Evolutionary conservation across 305 asterid genomes (phyloP), one percentile per base, ranked within the genome.

Genomic region (Nicotiana rustica): DNA sequence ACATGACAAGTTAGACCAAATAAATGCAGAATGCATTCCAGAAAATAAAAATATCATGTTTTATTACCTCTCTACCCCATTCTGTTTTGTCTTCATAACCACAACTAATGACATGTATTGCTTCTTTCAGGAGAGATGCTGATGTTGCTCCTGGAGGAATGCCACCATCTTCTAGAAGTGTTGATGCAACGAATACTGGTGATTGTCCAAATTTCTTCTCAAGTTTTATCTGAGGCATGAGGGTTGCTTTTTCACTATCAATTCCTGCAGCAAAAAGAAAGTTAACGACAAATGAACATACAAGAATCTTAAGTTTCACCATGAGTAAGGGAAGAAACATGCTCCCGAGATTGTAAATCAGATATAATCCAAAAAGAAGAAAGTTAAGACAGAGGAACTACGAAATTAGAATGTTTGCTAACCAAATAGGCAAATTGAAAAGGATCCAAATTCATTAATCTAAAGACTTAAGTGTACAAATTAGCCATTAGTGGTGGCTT

Each of bases 81-180:
- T 96, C 98, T 6, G 99, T 90, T 92, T 96, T 96, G 79, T 93
- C 99, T 89, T 96, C 99, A 35, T 96, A 96, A 59, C 99, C 99
- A 14, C 99, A 95, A 80, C 99, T 95, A 61, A 95, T 95, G 78
- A 95, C 99, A 66, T 95, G 99, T 86, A 95, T 94, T 73, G 98
- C 97, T 93, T 95, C 99, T 90, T 91, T 94, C 87, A 95, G 83
- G 84, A 96, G 97, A 17, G 99, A 91, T 38, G 99, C 97, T 10
- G 97, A 92, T 33, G 98, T 83, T 65, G 97, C 91, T 71, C 94
- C 98, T 0, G 96, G 89, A 61, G 97, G 97, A 61, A 96, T 92
- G 21, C 99, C 98, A 1, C 99, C 99, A 3, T 94, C 91, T 79
- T 93, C 98, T 81, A 93, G 89, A 85, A 94, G 95, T 4, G 98